phyloP scores from a whole-genome alignment of 2,329 filamentous ascomycete species.

The Zymoseptoria crescenta region DNA sequence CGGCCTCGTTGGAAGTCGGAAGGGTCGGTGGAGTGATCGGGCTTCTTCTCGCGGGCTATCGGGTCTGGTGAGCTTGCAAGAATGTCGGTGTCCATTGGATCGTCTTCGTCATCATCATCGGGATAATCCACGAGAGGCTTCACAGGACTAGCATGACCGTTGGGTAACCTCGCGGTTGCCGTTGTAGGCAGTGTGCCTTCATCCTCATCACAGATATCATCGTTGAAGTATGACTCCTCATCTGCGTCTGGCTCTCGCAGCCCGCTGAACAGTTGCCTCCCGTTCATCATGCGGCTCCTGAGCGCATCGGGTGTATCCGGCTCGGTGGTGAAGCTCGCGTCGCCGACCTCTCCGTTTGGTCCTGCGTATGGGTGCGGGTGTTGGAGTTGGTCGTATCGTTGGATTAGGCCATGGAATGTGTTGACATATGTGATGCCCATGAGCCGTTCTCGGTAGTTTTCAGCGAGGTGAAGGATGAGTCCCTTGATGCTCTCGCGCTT shows the following conservation, averaged over 20 bases:
- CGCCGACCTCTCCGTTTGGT: conserved; percentile 48
- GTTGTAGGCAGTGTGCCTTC: conserved; percentile 24
- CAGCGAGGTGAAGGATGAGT: conserved; percentile 74
- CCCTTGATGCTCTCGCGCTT: conserved; percentile 70
- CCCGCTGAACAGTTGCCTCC: conserved; percentile 52
- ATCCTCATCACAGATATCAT: conserved; percentile 42
- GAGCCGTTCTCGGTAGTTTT: conserved; percentile 72
- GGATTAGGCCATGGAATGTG: conserved; percentile 69
- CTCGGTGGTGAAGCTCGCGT: conserved; percentile 60
- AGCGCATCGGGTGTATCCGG: conserved; percentile 44
- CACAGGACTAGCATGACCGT: conserved; percentile 53
- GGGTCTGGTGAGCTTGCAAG: conserved; percentile 41
- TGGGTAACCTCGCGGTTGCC: conserved; percentile 36
- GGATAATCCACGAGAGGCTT: conserved; percentile 85
- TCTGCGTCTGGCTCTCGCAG: conserved; percentile 77
- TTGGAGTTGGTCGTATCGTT: conserved; percentile 70
- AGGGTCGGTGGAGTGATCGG: conserved; percentile 25
- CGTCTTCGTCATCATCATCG: conserved; percentile 64
- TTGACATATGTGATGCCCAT: conserved; percentile 71
- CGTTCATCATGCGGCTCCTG: conserved; percentile 39
- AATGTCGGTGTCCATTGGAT: conserved; percentile 41
- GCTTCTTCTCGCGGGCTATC: conserved; percentile 22
- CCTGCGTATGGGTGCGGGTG: conserved; percentile 29
- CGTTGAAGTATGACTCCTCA: conserved; percentile 93
- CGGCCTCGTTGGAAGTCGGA: conserved; percentile 15